Evolutionary conservation across 2,329 filamentous ascomycete species (phyloP), one percentile per base, ranked within the genome.

Genomic region (Sordariomycetes sp.): DNA sequence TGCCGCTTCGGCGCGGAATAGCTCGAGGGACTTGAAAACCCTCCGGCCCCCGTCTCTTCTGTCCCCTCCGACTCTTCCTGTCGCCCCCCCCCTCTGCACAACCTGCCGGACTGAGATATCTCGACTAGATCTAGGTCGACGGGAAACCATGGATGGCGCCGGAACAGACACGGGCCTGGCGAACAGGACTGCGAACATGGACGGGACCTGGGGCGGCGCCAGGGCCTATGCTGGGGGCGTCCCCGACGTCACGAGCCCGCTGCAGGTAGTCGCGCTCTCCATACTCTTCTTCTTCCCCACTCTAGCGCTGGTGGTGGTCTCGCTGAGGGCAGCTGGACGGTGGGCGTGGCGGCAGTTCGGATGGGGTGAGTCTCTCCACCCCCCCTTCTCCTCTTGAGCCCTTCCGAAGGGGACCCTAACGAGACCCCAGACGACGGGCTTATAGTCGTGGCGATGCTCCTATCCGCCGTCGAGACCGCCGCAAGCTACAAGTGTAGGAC

Each of bases 241-340:
- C 10, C 55, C 55, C 2, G 53, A 55, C 25, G n/a, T 22, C 20
- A 53, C 50, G 24, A 58, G 56, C 32, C 25, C 66, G n/a, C 64
- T 68, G 15, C 69, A 71, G 52, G 57, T 61, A 8, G 59, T 60
- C 10, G 68, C 63, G 1, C 57, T 70, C 3, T 64, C 65, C 48
- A 61, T 70, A 45, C 61, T 67, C 20, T 68, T 71, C 59, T 58
- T 69, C 52, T 68, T 70, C 17, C 68, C 69, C 1, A 57, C 58
- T 4, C 34, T 70, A 15, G 65, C 67, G 13, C 58, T 67, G 52
- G 51, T 69, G 1, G 53, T 65, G 2, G 63, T 66, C 12, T 53
- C 56, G 1, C 58, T 69, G 53, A 60, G 68, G 12, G 55, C 66
- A 10, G 68, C 65, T 15, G 64, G 63, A 20, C 63, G 68, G 10